These are phyloP conservation scores for Stephania japonica DNA, from an alignment of 164 flowering plant genomes.

Conservation along the genomic window DNA sequence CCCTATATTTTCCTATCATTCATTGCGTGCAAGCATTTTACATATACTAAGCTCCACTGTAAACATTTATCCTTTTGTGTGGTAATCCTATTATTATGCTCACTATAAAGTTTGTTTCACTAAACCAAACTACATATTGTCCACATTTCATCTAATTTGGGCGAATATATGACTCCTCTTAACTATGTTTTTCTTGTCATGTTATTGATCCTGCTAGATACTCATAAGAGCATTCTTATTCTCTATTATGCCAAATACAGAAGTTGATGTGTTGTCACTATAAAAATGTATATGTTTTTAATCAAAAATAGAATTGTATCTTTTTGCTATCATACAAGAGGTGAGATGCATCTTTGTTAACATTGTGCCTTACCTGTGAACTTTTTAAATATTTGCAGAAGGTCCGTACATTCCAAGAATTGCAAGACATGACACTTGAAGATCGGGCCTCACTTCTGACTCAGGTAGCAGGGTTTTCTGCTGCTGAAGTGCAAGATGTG, in stretches of 20 bases:
- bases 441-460: constrained; percentile 74
- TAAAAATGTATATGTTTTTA: no score
- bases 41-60: neutral
- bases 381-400: constrained; percentile 44
- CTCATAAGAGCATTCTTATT: no score
- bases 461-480: constrained; percentile 67
- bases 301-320: no score
- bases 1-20: neutral
- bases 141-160: no score
- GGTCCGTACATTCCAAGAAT: constrained; percentile 74
- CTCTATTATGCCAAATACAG: no score
- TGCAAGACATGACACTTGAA: constrained; percentile 48
- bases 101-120: neutral
- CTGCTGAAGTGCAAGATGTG: constrained; percentile 56
- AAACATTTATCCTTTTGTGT: neutral
- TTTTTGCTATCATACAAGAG: no score
- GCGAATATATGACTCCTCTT: no score
- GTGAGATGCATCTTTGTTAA: neutral
- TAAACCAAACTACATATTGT: neutral
- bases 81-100: neutral
- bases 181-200: no score
- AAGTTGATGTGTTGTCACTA: no score
- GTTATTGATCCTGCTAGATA: no score
- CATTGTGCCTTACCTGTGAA: neutral
- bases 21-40: neutral